Evolutionary conservation across 306 rosid species (phyloP).

Genomic region (Cucurbita moschata): DNA sequence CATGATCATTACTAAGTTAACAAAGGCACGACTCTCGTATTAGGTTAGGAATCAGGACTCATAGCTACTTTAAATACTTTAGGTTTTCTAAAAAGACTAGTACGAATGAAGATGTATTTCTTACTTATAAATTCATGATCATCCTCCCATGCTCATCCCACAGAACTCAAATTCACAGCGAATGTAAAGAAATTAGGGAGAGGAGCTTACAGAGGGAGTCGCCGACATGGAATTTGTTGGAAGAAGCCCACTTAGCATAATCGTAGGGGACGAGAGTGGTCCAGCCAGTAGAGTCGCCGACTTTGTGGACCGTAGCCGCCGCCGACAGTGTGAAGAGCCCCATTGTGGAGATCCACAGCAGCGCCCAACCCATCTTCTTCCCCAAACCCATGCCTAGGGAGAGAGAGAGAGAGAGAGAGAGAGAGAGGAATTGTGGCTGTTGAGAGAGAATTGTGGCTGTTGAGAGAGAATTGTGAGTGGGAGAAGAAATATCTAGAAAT

Average conservation of each 20-base stretch:
- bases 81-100: no score
- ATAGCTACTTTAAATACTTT: no score
- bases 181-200: neutral
- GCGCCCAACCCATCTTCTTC: neutral
- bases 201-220: slow-evolving; percentile 18
- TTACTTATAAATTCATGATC: no score
- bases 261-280: slow-evolving; percentile 11
- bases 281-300: slow-evolving; percentile 31
- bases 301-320: slow-evolving; percentile 14
- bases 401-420: neutral
- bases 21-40: no score
- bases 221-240: slow-evolving; percentile 13
- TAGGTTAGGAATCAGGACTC: accelerated
- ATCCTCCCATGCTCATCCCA: no score
- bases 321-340: neutral
- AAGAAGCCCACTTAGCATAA: slow-evolving; percentile 18
- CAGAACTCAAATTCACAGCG: neutral
- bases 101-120: no score
- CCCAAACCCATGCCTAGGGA: neutral
- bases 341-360: neutral
- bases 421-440: neutral
- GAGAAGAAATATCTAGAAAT: neutral
- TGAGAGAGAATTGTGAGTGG: neutral
- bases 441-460: neutral
- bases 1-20: no score